phyloP scores from a whole-genome alignment of 1,139 yeast genomes.

The Petasospora rhodanensis region DNA sequence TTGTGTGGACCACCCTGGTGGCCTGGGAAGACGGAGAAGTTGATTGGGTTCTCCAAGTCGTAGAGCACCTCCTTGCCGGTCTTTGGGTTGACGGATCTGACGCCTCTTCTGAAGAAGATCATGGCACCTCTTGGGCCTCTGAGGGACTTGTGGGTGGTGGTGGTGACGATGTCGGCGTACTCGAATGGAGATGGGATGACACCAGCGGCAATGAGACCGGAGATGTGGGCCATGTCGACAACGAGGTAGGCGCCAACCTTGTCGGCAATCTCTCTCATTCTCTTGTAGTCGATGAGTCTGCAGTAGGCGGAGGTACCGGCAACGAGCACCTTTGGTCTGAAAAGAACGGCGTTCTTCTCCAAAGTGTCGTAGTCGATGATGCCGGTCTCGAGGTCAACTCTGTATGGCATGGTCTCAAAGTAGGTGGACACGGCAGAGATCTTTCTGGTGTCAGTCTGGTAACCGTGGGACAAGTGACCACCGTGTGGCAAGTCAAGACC shows the following conservation, averaged over 20 bases:
- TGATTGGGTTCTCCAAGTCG: conserved; percentile 91
- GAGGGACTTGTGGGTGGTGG: conserved; percentile 96
- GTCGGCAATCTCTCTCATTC: conserved; percentile 96
- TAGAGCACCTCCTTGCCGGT: conserved; percentile 86
- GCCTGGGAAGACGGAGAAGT: conserved; percentile 98
- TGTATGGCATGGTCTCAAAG: conserved; percentile 98
- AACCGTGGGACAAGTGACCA: conserved; percentile 97
- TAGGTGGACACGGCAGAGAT: conserved; percentile 94
- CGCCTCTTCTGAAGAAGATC: conserved; percentile 97
- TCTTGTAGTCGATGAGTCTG: conserved; percentile 88
- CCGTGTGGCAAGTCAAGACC: conserved; percentile 97
- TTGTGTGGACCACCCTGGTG: conserved; percentile 99
- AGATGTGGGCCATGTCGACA: conserved; percentile 98
- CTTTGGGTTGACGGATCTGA: conserved; percentile 82
- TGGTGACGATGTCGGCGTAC: conserved; percentile 94
- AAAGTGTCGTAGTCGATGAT: conserved; percentile 92
- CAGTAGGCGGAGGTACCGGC: conserved; percentile 99
- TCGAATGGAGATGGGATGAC: conserved; percentile 96
- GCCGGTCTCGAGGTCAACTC: conserved; percentile 88
- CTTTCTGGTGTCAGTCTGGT: conserved; percentile 93
- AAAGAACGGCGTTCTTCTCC: conserved; percentile 82
- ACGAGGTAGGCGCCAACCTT: conserved; percentile 93
- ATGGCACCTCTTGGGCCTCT: conserved; percentile 99
- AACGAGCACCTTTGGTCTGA: conserved; percentile 91
- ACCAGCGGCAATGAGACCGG: conserved; percentile 94